Percentiles rank a stretch among this genome's conserved stretches.
These are phyloP conservation scores for Zygosaccharomyces pseudobailii DNA, from an alignment of 1,139 yeast species.

Conservation along the genomic window DNA sequence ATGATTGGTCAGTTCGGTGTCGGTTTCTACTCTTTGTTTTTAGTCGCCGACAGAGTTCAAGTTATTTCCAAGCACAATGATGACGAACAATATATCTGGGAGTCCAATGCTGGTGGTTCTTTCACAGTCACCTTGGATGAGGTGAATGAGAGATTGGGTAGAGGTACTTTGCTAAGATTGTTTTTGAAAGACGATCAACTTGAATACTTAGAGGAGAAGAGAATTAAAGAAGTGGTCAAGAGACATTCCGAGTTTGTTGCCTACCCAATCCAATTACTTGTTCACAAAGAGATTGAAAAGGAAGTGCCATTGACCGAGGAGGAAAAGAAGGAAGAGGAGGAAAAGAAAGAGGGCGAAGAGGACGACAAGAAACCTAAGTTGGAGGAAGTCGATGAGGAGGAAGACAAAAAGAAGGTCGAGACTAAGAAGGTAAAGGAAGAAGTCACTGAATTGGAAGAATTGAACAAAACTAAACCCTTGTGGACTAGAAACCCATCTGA, in stretches of 20 bases:
- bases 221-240: constrained; percentile 98
- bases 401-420: constrained; percentile 59
- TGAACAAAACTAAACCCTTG: constrained; percentile 97
- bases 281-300: constrained; percentile 97
- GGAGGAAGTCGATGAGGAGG: constrained; percentile 65
- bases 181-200: constrained; percentile 98
- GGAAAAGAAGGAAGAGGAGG: constrained; percentile 51
- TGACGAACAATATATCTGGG: constrained; percentile 99
- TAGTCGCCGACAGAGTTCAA: constrained; percentile 98
- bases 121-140: constrained; percentile 94
- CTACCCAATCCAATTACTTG: constrained; percentile 97
- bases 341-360: constrained; percentile 50
- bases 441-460: constrained; percentile 89
- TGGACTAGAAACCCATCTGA: constrained; percentile 99
- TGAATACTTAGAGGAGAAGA: constrained; percentile 98
- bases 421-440: constrained; percentile 82
- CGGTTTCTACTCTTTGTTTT: constrained; percentile 99
- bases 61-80: constrained; percentile 98
- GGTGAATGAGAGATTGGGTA: constrained; percentile 74
- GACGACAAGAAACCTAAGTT: constrained; percentile 60
- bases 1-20: constrained; percentile 99
- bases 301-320: constrained; percentile 76
- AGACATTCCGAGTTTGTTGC: constrained; percentile 99
- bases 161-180: constrained; percentile 95
- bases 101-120: constrained; percentile 99